A percentile compares a stretch with the other conserved stretches of the same genome.
These are phyloP conservation scores for Lachancea dasiensis DNA, from an alignment of 805 yeast species.

Conservation along the genomic window DNA sequence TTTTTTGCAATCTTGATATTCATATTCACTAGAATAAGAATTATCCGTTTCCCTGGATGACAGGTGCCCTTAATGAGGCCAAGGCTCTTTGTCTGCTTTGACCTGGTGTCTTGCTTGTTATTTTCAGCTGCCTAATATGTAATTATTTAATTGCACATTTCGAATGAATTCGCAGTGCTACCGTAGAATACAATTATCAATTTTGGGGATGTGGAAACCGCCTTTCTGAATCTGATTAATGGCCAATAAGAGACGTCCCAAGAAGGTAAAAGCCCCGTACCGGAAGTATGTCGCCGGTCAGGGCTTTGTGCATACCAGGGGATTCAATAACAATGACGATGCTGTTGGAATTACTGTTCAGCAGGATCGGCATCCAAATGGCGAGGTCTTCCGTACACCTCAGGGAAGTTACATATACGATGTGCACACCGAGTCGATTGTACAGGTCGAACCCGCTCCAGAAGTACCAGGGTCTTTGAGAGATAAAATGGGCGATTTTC, in stretches of 20 bases:
- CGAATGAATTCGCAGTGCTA: background rate
- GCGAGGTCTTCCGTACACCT: slow-evolving; percentile 13
- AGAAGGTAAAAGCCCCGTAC: slow-evolving; percentile 75
- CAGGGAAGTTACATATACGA: slow-evolving; percentile 18
- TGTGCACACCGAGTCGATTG: slow-evolving; percentile 15
- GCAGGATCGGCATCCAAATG: slow-evolving; percentile 1
- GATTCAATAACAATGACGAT: slow-evolving; percentile 36
- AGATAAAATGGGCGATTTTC: background rate
- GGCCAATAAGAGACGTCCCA: slow-evolving; percentile 86
- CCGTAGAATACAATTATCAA: background rate
- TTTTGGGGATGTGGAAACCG: background rate
- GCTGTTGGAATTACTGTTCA: slow-evolving; percentile 2
- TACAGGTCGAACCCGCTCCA: slow-evolving; percentile 2
- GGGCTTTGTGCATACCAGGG: slow-evolving; percentile 32
- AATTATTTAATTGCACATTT: too few relatives aligned
- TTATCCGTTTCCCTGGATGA: background rate
- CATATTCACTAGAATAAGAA: background rate
- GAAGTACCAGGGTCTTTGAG: background rate
- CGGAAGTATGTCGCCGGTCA: slow-evolving; percentile 57
- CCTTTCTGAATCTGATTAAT: slow-evolving; percentile 33
- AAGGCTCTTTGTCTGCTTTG: background rate
- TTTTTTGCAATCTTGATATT: slow-evolving; percentile 3
- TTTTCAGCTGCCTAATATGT: too few relatives aligned
- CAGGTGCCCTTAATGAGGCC: background rate
- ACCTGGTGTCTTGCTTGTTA: too few relatives aligned